Base-by-base conservation (phyloP, 139 green algal genomes). In the Chlorella sp. region DNA sequence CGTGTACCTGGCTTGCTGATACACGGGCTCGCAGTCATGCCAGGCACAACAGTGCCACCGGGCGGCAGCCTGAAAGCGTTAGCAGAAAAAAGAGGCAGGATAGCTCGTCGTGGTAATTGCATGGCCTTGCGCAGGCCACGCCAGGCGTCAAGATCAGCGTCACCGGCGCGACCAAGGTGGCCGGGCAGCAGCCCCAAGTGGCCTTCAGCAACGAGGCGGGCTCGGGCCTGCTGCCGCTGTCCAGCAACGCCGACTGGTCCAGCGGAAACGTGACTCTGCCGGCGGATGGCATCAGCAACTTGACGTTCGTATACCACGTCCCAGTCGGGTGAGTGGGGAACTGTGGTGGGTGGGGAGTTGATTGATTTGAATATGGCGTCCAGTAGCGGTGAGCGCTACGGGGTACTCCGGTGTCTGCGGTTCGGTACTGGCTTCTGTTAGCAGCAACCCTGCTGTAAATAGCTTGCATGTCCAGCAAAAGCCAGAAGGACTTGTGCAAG, bases 261-360 rank as follows among this genome's bases (percentile, higher is more conserved):
- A 71, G 17, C 66, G 66, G 66, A 64, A 74, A 70, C 51, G 27
- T 84, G 6, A 75, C 71, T 0, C 36, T 84, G 0, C 78, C 78
- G 0, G 14, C 66, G 0, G 49, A 50, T 49, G 79, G 79, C 29
- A 10, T 84, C 3, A 29, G 26, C 74, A 81, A 78, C 74, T 65
- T 84, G 3, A 81, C 74, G 0, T 84, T 84, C 34, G 26, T 27
- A 23, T 84, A 75, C 60, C 61, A 24, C 29, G 66, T 84, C 0
- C 79, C 79, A 29, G 49, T 78, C 31, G 72, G 79, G 61, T n/a
- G n/a, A n/a, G n/a, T n/a, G n/a, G n/a, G n/a, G n/a, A n/a, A n/a
- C n/a, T n/a, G n/a, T n/a, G n/a, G n/a, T n/a, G n/a, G n/a, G n/a
- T n/a, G n/a, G n/a, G n/a, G n/a, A n/a, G n/a, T n/a, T n/a, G n/a